Conservation (phyloP, 345 rosid species). For the Moricandia arvensis region DNA sequence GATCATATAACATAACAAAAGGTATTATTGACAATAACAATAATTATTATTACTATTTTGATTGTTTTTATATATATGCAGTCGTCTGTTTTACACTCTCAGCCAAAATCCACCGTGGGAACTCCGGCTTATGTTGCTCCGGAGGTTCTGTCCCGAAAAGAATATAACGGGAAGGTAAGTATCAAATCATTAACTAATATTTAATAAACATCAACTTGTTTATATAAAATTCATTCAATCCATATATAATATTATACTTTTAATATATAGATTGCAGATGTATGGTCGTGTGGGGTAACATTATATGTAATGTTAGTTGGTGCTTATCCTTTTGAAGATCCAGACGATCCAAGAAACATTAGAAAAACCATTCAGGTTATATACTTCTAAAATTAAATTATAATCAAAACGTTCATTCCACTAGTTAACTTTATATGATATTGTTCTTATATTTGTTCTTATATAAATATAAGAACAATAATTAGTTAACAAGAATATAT, state of each 20-base stretch:
- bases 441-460: no score
- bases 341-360: conserved; percentile 75
- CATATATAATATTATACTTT: background rate
- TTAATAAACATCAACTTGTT: conserved; percentile 24
- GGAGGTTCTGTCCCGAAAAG: conserved; percentile 68
- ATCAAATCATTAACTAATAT: background rate
- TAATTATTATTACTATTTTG: no score
- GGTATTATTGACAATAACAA: background rate
- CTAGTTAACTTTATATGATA: background rate
- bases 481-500: background rate
- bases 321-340: conserved; percentile 84
- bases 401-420: conserved; percentile 18
- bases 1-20: background rate
- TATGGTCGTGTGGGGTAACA: conserved; percentile 91
- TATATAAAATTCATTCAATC: background rate
- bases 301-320: conserved; percentile 84
- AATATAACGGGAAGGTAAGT: conserved; percentile 79
- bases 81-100: conserved; percentile 89
- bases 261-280: conserved; percentile 63
- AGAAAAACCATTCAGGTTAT: conserved; percentile 73
- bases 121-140: conserved; percentile 95
- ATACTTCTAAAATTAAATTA: background rate
- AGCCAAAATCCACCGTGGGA: conserved; percentile 96
- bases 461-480: background rate
- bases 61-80: no score